A percentile compares a stretch with the other conserved stretches of the same genome.
Conservation (phyloP, 1,284 basidiomycete genomes). For the Wallemia hederae region DNA sequence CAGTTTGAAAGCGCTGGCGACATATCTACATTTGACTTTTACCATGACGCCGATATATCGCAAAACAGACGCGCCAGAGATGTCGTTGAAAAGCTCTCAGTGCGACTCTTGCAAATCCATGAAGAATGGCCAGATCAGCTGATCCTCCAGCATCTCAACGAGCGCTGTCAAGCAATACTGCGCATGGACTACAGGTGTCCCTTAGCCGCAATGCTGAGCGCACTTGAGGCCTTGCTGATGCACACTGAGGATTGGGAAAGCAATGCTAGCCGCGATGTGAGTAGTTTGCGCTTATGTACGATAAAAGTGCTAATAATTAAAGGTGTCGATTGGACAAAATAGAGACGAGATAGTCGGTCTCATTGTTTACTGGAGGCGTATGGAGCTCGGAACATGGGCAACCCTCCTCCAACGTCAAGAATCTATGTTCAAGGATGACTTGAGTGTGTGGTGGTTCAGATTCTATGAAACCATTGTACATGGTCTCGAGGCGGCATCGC, state of each 20-base stretch:
- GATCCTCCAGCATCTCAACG: slow-evolving; percentile 58
- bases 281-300: background rate
- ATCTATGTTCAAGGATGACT: slow-evolving; percentile 27
- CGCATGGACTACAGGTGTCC: slow-evolving; percentile 36
- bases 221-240: slow-evolving; percentile 55
- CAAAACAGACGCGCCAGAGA: slow-evolving; percentile 34
- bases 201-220: slow-evolving; percentile 52
- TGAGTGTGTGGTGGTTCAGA: slow-evolving; percentile 72
- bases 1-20: background rate
- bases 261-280: slow-evolving; percentile 65
- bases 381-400: slow-evolving; percentile 72
- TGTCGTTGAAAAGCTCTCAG: slow-evolving; percentile 25
- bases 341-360: slow-evolving; percentile 37
- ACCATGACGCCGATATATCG: slow-evolving; percentile 36
- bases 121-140: slow-evolving; percentile 89
- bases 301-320: background rate
- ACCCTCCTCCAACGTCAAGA: slow-evolving; percentile 45
- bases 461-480: slow-evolving; percentile 54
- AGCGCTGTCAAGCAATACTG: slow-evolving; percentile 42
- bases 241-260: slow-evolving; percentile 93
- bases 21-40: slow-evolving; percentile 34
- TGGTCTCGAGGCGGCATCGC: slow-evolving; percentile 27
- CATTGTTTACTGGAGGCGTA: slow-evolving; percentile 66
- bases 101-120: slow-evolving; percentile 29
- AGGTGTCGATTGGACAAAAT: slow-evolving; percentile 27